These are phyloP conservation scores for Nicotiana knightiana DNA, from an alignment of 257 asterid species.

Conservation along the genomic window DNA sequence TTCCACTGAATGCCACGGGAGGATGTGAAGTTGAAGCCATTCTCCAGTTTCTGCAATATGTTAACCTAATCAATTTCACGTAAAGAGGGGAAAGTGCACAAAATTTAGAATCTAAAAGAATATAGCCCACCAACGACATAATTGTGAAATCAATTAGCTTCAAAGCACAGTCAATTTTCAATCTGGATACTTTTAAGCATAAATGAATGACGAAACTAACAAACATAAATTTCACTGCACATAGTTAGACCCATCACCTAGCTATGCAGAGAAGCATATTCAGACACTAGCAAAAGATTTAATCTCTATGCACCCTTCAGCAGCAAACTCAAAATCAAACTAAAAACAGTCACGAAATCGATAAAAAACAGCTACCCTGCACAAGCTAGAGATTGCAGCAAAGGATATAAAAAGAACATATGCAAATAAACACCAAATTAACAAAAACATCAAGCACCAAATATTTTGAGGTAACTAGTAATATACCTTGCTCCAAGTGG, in stretches of 20 bases:
- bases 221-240: neutral
- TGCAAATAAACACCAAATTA: neutral
- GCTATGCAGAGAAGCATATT: neutral
- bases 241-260: neutral
- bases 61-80: neutral
- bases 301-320: neutral
- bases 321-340: neutral
- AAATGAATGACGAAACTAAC: neutral
- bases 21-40: constrained; percentile 66
- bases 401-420: neutral
- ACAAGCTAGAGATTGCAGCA: neutral
- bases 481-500: too few relatives aligned
- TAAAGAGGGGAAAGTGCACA: neutral
- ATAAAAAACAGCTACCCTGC: neutral
- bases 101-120: neutral
- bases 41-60: constrained; percentile 17
- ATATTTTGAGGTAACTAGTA: neutral
- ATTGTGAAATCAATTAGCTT: neutral
- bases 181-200: neutral
- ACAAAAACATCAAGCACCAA: neutral
- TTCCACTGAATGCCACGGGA: constrained; percentile 45
- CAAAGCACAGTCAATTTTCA: neutral
- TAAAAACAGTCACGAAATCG: neutral
- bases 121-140: neutral
- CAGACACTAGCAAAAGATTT: neutral